These are phyloP conservation scores for Davidsoniella neocaledoniae DNA, from an alignment of 2,329 filamentous ascomycete genomes.

Conservation along the genomic window DNA sequence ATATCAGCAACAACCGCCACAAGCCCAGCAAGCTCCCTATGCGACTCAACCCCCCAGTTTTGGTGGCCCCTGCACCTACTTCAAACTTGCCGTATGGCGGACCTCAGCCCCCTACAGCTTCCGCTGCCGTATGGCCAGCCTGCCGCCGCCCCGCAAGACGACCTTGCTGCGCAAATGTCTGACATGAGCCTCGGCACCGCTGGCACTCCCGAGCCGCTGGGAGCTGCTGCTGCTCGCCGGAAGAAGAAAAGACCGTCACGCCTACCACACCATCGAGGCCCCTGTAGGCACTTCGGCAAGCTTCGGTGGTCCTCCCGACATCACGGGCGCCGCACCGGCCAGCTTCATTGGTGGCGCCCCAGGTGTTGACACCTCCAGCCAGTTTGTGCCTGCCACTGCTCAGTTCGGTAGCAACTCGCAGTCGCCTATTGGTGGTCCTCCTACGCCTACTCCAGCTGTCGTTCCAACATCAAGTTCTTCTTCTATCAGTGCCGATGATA, in stretches of 20 bases:
- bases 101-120: conserved; percentile 4
- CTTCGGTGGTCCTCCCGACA: conserved; percentile 47
- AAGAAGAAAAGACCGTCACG: conserved; percentile 96
- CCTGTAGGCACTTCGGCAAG: conserved; percentile 44
- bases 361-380: conserved; percentile 14
- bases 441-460: conserved; percentile 19
- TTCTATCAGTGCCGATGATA: conserved; percentile 75
- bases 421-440: conserved; percentile 14
- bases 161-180: conserved; percentile 57
- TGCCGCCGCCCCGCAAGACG: conserved; percentile 19
- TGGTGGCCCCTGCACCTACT: conserved; percentile 9
- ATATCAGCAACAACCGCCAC: conserved; percentile 3
- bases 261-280: conserved; percentile 72
- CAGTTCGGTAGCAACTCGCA: conserved; percentile 18
- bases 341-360: conserved; percentile 6
- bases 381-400: conserved; percentile 20
- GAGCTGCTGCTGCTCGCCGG: conserved; percentile 36
- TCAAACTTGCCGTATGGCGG: conserved; percentile 7
- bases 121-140: conserved; percentile 2
- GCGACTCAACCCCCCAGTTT: conserved; percentile 2
- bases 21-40: neutral
- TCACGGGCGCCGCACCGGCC: conserved; percentile 20
- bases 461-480: conserved; percentile 18
- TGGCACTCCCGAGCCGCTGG: conserved; percentile 16
- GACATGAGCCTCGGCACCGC: conserved; percentile 47